Percentiles rank a stretch among this genome's conserved stretches.
Evolutionary conservation across 805 yeast species (phyloP).

Genomic region (Saccharomyces jurei): DNA sequence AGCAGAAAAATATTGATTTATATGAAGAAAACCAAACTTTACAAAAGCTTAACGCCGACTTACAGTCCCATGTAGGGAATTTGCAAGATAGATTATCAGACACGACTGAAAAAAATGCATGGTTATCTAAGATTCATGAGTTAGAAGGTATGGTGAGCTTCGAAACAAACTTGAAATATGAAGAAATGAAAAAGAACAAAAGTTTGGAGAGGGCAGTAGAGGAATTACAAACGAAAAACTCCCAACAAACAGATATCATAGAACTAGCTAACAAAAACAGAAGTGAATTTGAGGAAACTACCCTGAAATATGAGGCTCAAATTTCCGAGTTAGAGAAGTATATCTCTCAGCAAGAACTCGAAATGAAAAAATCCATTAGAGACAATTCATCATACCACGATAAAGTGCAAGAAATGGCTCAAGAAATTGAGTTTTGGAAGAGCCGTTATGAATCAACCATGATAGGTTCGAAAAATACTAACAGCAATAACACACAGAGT

Average conservation of each 20-base stretch:
- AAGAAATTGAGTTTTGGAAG: constrained; percentile 52
- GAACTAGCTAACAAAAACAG: constrained; percentile 53
- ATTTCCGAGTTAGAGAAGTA: constrained; percentile 37
- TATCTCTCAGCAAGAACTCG: constrained; percentile 38
- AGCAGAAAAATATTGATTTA: constrained; percentile 47
- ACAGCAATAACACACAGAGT: background rate
- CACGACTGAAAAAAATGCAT: constrained; percentile 45
- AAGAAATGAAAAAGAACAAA: constrained; percentile 43
- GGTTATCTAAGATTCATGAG: constrained; percentile 49
- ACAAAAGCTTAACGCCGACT: constrained; percentile 45
- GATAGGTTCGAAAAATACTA: background rate
- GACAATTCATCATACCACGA: constrained; percentile 51
- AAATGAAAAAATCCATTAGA: constrained; percentile 43
- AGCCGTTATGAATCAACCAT: constrained; percentile 16
- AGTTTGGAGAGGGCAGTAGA: constrained; percentile 45
- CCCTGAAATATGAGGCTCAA: constrained; percentile 38
- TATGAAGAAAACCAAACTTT: constrained; percentile 62
- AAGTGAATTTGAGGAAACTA: constrained; percentile 44
- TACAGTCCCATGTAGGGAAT: constrained; percentile 38
- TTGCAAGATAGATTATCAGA: constrained; percentile 43
- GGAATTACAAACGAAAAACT: constrained; percentile 45
- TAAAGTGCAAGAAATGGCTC: constrained; percentile 43
- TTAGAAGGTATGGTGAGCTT: constrained; percentile 44
- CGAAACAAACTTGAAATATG: constrained; percentile 41
- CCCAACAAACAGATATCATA: constrained; percentile 43